Evolutionary conservation across 2,329 filamentous ascomycete species (phyloP).

Genomic region (Aschersonia sp.): DNA sequence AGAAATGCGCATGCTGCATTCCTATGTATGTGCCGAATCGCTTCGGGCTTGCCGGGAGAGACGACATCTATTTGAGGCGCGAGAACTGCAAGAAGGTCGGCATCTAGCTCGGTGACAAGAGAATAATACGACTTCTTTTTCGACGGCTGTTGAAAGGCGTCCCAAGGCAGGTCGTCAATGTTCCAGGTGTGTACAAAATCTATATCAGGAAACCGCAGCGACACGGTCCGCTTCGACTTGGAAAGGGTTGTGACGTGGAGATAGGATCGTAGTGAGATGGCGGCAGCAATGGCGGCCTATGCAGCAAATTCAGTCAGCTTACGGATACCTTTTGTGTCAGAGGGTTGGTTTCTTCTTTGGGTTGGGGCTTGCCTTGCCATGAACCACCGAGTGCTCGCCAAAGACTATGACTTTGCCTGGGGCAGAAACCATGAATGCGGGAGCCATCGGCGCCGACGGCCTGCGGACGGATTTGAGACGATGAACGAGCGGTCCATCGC

Average conservation of each 20-base stretch:
- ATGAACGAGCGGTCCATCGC: conserved; percentile 18
- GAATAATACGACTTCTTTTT: conserved; percentile 97
- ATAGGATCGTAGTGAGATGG: conserved; percentile 90
- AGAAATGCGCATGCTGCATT: conserved; percentile 75
- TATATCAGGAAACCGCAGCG: conserved; percentile 83
- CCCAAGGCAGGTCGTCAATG: conserved; percentile 84
- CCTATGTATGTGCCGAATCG: conserved; percentile 71
- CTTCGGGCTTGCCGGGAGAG: conserved; percentile 49
- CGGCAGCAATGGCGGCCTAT: conserved; percentile 80
- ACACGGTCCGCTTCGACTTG: conserved; percentile 80
- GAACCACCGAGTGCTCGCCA: conserved; percentile 94
- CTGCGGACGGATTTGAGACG: conserved; percentile 35
- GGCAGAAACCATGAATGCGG: conserved; percentile 93
- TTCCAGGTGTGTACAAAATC: conserved; percentile 84
- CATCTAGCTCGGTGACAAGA: conserved; percentile 69
- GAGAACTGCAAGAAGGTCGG: conserved; percentile 66
- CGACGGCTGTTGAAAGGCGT: conserved; percentile 57
- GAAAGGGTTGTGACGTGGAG: conserved; percentile 89
- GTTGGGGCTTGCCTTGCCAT: conserved; percentile 59
- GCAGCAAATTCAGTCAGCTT: background rate
- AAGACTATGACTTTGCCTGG: conserved; percentile 98
- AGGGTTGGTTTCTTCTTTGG: background rate
- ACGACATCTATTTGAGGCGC: conserved; percentile 64
- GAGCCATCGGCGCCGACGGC: conserved; percentile 55
- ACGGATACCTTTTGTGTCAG: no score